phyloP scores from a whole-genome alignment of 345 rosid genomes.

The Iberis pinnata region DNA sequence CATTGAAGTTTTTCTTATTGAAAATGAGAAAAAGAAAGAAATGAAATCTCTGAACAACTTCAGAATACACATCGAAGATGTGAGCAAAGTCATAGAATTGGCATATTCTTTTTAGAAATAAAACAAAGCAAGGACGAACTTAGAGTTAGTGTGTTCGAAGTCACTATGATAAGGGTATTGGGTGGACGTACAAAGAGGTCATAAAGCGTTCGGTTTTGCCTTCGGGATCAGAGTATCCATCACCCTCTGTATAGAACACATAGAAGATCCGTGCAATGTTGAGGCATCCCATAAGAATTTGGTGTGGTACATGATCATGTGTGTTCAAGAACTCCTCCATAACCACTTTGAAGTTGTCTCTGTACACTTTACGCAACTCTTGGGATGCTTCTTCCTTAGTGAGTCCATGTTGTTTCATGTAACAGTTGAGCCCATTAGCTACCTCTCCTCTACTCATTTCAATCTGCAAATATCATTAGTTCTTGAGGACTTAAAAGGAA shows the following conservation, averaged over 20 bases:
- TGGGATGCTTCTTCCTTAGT: not conserved
- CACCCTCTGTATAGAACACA: slow-evolving; percentile 15
- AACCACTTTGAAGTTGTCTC: not conserved
- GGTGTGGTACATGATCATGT: not conserved
- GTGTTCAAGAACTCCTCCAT: slow-evolving; percentile 13
- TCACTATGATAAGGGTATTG: no score
- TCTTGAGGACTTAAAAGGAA: not conserved
- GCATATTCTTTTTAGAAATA: no score
- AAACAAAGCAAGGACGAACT: no score
- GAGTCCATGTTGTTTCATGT: slow-evolving; percentile 19
- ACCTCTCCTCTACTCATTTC: slow-evolving; percentile 20
- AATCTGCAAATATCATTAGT: not conserved
- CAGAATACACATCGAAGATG: no score
- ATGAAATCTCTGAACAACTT: no score
- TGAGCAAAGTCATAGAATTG: no score
- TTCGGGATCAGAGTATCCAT: slow-evolving; percentile 1
- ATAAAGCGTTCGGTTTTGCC: no score
- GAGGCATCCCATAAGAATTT: not conserved
- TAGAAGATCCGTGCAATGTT: not conserved
- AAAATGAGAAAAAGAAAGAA: no score
- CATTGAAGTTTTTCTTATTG: no score
- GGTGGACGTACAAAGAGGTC: no score
- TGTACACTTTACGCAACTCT: not conserved
- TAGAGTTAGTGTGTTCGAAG: no score
- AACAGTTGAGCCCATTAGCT: slow-evolving; percentile 14